Evolutionary conservation across 2,329 filamentous ascomycete genomes (phyloP).

Genomic region (Arthrobotrys pseudoclavata): DNA sequence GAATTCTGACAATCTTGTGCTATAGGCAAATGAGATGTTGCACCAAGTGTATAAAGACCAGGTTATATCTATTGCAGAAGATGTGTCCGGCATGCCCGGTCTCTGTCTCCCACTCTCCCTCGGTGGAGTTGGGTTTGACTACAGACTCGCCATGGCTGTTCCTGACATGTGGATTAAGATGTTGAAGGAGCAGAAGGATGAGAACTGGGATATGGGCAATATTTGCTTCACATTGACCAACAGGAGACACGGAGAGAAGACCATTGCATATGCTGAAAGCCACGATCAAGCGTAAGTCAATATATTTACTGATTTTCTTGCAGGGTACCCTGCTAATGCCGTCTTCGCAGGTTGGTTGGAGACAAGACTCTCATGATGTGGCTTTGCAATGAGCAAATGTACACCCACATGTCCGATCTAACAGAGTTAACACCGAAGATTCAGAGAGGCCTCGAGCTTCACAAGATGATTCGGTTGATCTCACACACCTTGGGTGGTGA

Average conservation of each 20-base stretch:
- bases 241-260: conserved; percentile 94
- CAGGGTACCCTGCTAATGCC: conserved; percentile 59
- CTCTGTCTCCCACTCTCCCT: conserved; percentile 86
- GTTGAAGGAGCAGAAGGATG: conserved; percentile 90
- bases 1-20: conserved; percentile 16
- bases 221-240: conserved; percentile 92
- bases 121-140: conserved; percentile 96
- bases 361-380: conserved; percentile 99
- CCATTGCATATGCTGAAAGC: conserved; percentile 96
- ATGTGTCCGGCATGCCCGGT: conserved; percentile 99
- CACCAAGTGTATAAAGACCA: conserved; percentile 85
- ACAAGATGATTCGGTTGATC: conserved; percentile 97
- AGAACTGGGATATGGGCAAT: conserved; percentile 89
- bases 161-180: conserved; percentile 99
- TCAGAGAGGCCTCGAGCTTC: conserved; percentile 88
- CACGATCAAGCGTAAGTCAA: conserved; percentile 92
- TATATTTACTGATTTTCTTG: neutral
- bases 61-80: conserved; percentile 91
- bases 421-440: conserved; percentile 88
- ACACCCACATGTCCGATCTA: conserved; percentile 94
- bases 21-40: conserved; percentile 87
- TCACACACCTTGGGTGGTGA: conserved; percentile 94
- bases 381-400: conserved; percentile 96
- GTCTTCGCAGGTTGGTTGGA: conserved; percentile 81
- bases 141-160: conserved; percentile 95